These are phyloP conservation scores for Onygenales sp. DNA, from an alignment of 2,329 filamentous ascomycete genomes.

Conservation along the genomic window DNA sequence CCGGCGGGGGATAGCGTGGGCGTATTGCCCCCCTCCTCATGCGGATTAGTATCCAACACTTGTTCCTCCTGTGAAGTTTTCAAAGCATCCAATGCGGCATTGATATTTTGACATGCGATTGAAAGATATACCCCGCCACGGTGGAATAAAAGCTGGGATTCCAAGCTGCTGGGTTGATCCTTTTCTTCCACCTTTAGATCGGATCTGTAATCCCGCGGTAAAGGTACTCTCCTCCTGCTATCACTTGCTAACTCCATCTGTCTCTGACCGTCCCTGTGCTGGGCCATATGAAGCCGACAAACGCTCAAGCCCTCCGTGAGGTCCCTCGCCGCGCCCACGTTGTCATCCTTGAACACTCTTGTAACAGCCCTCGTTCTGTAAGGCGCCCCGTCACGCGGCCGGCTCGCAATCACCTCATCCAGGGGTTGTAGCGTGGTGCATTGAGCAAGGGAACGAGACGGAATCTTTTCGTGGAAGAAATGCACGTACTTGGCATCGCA, in stretches of 20 bases:
- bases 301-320: slow-evolving; percentile 56
- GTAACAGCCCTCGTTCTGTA: slow-evolving; percentile 66
- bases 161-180: slow-evolving; percentile 65
- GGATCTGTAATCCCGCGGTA: slow-evolving; percentile 36
- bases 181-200: slow-evolving; percentile 47
- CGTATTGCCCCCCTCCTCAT: slow-evolving; percentile 14
- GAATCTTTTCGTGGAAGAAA: slow-evolving; percentile 87
- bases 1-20: slow-evolving; percentile 35
- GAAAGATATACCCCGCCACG: slow-evolving; percentile 63
- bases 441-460: slow-evolving; percentile 61
- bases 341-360: slow-evolving; percentile 66
- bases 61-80: slow-evolving; percentile 9
- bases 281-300: slow-evolving; percentile 44
- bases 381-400: slow-evolving; percentile 56
- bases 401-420: slow-evolving; percentile 56
- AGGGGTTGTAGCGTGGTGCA: slow-evolving; percentile 59
- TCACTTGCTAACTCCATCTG: slow-evolving; percentile 44
- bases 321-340: slow-evolving; percentile 58
- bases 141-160: slow-evolving; percentile 67
- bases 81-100: slow-evolving; percentile 44
- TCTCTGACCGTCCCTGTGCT: slow-evolving; percentile 41
- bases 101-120: slow-evolving; percentile 58
- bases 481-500: slow-evolving; percentile 77
- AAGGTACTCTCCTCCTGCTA: slow-evolving; percentile 24
- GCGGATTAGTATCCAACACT: background rate